phyloP scores from a whole-genome alignment of 768 basidiomycete genomes.

The Dentipellis sp. region DNA sequence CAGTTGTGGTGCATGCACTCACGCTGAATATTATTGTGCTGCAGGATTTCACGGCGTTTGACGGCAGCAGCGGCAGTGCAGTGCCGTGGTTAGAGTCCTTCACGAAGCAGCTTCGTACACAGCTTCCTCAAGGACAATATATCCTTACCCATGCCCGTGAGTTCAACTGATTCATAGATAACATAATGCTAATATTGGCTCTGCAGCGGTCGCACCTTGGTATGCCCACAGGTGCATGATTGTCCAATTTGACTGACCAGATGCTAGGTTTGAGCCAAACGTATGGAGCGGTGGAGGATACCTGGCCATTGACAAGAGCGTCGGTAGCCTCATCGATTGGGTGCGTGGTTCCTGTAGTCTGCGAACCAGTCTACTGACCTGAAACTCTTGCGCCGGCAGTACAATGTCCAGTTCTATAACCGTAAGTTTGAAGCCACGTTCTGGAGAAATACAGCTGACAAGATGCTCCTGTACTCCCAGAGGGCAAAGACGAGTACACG shows the following conservation, averaged over 20 bases:
- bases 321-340: conserved; percentile 37
- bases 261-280: conserved; percentile 22
- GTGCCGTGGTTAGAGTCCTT: conserved; percentile 35
- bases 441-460: not conserved
- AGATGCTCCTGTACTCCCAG: conserved; percentile 11
- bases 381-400: conserved; percentile 17
- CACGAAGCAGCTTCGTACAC: conserved; percentile 25
- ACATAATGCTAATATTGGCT: not conserved
- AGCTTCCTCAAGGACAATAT: conserved; percentile 26
- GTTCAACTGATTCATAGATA: conserved; percentile 4
- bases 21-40: not conserved
- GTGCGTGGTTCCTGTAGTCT: conserved; percentile 15
- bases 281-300: conserved; percentile 33
- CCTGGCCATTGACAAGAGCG: conserved; percentile 26
- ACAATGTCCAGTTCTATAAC: conserved; percentile 36
- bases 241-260: no score
- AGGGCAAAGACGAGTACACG: conserved; percentile 28
- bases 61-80: conserved; percentile 39
- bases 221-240: not conserved
- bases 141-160: conserved; percentile 29
- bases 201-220: not conserved
- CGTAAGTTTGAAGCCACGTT: conserved; percentile 14
- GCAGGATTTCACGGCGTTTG: conserved; percentile 51
- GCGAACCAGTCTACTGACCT: not conserved
- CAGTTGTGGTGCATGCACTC: not conserved